These are phyloP conservation scores for Raphanus sativus DNA, from an alignment of 345 rosid genomes.

Conservation along the genomic window DNA sequence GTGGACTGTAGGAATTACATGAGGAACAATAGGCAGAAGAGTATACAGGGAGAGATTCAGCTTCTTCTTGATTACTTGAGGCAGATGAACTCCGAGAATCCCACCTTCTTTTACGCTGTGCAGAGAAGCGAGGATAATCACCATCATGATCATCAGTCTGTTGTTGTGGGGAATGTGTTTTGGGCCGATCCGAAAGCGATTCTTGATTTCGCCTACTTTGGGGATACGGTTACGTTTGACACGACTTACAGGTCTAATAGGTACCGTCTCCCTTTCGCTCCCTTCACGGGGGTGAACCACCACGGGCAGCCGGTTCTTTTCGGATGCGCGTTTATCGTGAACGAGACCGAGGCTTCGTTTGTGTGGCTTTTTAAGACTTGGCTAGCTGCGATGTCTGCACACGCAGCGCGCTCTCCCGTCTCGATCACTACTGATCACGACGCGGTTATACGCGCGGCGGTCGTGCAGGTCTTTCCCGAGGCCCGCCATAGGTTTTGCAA, in stretches of 20 bases:
- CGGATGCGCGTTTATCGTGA: constrained; percentile 60
- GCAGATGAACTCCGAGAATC: constrained; percentile 48
- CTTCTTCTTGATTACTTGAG: constrained; percentile 54
- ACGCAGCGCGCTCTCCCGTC: constrained; percentile 39
- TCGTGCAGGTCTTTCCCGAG: constrained; percentile 53
- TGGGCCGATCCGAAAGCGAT: constrained; percentile 52
- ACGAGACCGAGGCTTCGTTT: constrained; percentile 59
- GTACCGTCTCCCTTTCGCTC: constrained; percentile 51
- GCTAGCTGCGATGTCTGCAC: constrained; percentile 55
- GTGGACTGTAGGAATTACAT: constrained; percentile 62
- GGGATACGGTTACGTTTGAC: constrained; percentile 52
- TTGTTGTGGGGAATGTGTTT: constrained; percentile 45
- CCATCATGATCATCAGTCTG: constrained; percentile 33
- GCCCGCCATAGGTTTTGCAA: constrained; percentile 65
- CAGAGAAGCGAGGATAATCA: constrained; percentile 24
- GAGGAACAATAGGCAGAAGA: constrained; percentile 55
- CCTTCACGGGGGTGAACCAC: constrained; percentile 57
- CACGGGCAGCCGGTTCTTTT: constrained; percentile 65
- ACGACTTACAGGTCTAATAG: constrained; percentile 54
- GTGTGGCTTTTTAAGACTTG: constrained; percentile 64
- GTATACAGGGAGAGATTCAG: constrained; percentile 52
- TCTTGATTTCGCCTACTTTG: constrained; percentile 41
- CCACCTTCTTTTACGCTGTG: constrained; percentile 43
- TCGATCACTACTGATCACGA: constrained; percentile 67
- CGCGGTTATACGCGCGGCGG: constrained; percentile 50